Base-by-base conservation (phyloP, 768 basidiomycete species). In the Hemileccinum rubropunctum region DNA sequence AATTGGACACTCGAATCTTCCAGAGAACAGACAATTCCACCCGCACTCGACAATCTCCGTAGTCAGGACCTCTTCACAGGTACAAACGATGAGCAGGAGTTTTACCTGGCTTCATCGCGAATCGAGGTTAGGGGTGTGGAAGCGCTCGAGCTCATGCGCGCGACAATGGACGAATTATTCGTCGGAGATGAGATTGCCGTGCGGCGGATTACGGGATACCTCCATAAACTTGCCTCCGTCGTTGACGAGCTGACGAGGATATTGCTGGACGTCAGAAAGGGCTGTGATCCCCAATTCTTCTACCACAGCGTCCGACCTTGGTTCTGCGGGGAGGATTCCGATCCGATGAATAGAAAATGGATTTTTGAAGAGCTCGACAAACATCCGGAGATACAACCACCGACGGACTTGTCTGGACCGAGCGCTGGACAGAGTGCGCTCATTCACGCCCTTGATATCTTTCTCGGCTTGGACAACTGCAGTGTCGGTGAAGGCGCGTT, bases 111-210 rank as follows among this genome's bases (percentile, higher is more conserved):
- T 39, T 93, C 92, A 0, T 83, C 91, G 2, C 81, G 88, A 1
- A 90, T 94, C 59, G 95, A 98, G 65, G 76, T 95, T 15, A 78
- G 81, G 21, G 94, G 92, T 12, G 91, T 88, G 1, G 81, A 85
- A 44, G 90, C 88, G 0, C 81, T 98, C n/a, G 77, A 83, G 33
- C 73, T 94, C 45, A 95, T 97, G 89, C 81, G 87, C 2, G 71
- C 77, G 3, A 88, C 82, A 1, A 84, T 95, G 78, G 91, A 97
- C 71, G 94, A 95, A 66, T 76, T 84, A 26, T 95, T 93, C 75
- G 80, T 95, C 35, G 79, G 79, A 21, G 84, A 89, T 59, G 75
- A 76, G 46, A 78, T 81, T 7, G 83, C 85, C 38, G 66, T 82
- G 42, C 76, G 75, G 13, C 83, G 89, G 11, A 80, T 81, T 43